A percentile compares a stretch with the other conserved stretches of the same genome.
Evolutionary conservation across 768 basidiomycete species (phyloP).

Genomic region (Hydnomerulius pinastri): DNA sequence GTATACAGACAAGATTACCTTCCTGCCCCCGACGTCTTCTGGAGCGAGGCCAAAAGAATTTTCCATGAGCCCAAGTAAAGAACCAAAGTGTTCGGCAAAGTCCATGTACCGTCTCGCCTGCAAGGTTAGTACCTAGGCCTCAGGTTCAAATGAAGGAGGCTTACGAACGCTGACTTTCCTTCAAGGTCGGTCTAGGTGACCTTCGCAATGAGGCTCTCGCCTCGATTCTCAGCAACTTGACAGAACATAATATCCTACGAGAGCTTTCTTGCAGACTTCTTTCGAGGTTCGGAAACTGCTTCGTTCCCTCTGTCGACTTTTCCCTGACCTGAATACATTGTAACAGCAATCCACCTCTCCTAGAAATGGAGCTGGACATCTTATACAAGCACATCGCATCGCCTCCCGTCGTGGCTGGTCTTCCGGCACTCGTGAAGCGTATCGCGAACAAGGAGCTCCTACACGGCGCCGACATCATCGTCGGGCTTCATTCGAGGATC

Average conservation of each 20-base stretch:
- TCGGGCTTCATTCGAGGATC: constrained; percentile 21
- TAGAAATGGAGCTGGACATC: constrained; percentile 27
- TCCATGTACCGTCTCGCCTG: constrained; percentile 46
- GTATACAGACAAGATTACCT: constrained; percentile 36
- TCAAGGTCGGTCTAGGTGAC: constrained; percentile 20
- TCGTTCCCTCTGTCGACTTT: too few species aligned
- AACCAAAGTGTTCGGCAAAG: constrained; percentile 39
- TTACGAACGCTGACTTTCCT: neutral
- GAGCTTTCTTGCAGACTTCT: constrained; percentile 23
- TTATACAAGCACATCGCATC: constrained; percentile 20
- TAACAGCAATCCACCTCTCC: constrained; percentile 12
- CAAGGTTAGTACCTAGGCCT: constrained; percentile 31
- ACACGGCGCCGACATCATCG: constrained; percentile 25
- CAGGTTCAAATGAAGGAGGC: too few species aligned
- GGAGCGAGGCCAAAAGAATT: neutral
- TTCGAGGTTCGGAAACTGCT: constrained; percentile 13
- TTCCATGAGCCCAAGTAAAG: neutral
- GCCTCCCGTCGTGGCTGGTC: constrained; percentile 6
- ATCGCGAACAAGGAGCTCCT: constrained; percentile 16
- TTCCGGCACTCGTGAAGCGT: constrained; percentile 13
- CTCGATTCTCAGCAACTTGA: constrained; percentile 17
- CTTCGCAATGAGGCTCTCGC: constrained; percentile 20
- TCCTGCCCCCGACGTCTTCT: constrained; percentile 32
- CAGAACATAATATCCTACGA: constrained; percentile 23
- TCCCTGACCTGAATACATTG: neutral